Base-by-base conservation (phyloP, 805 yeast species). In the Spathaspora girioi region DNA sequence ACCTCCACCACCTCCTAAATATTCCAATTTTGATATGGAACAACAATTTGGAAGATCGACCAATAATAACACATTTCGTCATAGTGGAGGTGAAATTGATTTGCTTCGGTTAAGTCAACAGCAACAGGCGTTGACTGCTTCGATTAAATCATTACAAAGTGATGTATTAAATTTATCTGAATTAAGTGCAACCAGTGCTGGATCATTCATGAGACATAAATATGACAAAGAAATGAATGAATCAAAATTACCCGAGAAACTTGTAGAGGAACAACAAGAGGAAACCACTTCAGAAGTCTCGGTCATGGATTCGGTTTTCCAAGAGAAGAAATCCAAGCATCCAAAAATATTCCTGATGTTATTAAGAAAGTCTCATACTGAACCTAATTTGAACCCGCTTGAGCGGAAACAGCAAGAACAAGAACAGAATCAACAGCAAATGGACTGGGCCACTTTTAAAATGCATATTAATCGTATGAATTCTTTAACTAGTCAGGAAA, bases 181-280 rank as follows among this genome's bases (percentile, higher is more conserved):
- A 64, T 78, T 87, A 55, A 87, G 94, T 69, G 96, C 96, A 4
- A 87, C 96, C 0, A 86, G 94, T 55, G 96, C 96, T 1, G 96
- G 96, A 0, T 87, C 96, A 29, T 83, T 83, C 52, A 83, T 84
- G 45, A 79, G 96, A 61, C 96, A 89, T 64, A 86, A 79, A 59
- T 75, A 72, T 61, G 84, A 83, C 35, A 64, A 58, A 43, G 71
- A 68, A 17, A 49, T 60, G 23, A 57, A 55, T 19, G 56, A 54
- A 12, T 61, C 59, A 12, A 58, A 55, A 5, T 44, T 70, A 45
- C 52, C 65, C 5, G 15, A 43, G 50, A 54, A 31, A 17, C 14
- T 31, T 6, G 49, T 38, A 2, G 56, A 50, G 12, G 51, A 48
- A 19, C 52, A 54, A 27, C 38, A 49, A n/a, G 48, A 38, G 38